Evolutionary conservation across 306 rosid genomes (phyloP).

Genomic region (Gastrolobium bilobum): DNA sequence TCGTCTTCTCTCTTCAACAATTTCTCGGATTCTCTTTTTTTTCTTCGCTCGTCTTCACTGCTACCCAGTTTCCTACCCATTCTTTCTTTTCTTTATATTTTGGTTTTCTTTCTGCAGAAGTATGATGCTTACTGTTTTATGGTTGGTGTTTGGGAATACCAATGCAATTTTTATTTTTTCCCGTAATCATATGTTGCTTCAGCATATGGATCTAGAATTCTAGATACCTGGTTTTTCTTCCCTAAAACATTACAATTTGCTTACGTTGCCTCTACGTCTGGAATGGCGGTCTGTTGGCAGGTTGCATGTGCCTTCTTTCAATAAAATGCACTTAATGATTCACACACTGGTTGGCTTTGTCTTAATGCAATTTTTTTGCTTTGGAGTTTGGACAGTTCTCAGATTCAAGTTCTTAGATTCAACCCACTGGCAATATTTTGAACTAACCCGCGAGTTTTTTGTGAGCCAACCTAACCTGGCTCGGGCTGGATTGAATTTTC

Average conservation of each 20-base stretch:
- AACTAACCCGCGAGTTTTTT: no score
- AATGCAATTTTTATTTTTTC: conserved; percentile 16
- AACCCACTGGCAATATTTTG: no score
- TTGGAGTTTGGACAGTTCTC: conserved; percentile 11
- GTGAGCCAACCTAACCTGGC: no score
- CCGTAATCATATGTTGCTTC: conserved; percentile 31
- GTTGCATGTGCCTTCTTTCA: conserved; percentile 27
- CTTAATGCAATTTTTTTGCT: not conserved
- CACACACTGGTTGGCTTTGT: conserved; percentile 3
- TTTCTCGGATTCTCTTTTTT: no score
- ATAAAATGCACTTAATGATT: conserved; percentile 22
- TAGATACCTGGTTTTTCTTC: conserved; percentile 36
- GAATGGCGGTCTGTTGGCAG: not conserved
- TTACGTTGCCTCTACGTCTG: not conserved
- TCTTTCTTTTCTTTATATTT: no score
- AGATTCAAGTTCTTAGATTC: conserved; percentile 18
- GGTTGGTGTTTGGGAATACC: not conserved
- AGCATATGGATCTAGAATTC: conserved; percentile 36
- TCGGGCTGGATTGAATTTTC: no score
- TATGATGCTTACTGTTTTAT: no score
- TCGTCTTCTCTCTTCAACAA: no score
- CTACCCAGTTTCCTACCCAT: no score
- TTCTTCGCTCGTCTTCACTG: no score
- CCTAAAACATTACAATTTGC: conserved; percentile 4
- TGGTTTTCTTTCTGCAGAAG: no score